Conservation (phyloP, 1,284 basidiomycete species). For the Coniferiporia sulphurascens region DNA sequence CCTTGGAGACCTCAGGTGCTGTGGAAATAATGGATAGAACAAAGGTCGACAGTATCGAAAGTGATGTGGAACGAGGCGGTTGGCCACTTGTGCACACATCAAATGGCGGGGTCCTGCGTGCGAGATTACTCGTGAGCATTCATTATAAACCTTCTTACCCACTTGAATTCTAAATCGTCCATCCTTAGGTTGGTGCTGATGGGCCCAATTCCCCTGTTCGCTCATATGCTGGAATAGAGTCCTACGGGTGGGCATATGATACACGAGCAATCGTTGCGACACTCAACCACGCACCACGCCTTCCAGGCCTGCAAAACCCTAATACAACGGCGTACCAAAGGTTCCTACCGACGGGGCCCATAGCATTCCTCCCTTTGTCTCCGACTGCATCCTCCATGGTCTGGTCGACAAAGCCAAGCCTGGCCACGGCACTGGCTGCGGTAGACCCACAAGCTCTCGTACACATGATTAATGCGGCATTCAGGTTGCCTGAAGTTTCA, state of each 20-base stretch:
- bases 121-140: conserved; percentile 65
- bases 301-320: conserved; percentile 47
- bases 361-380: conserved; percentile 89
- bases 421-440: conserved; percentile 72
- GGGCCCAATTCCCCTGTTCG: conserved; percentile 94
- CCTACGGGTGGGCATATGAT: conserved; percentile 91
- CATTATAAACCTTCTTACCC: neutral
- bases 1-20: conserved; percentile 39
- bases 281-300: conserved; percentile 61
- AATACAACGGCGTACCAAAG: conserved; percentile 90
- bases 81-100: conserved; percentile 78
- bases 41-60: conserved; percentile 60
- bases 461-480: conserved; percentile 86
- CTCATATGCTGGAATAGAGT: conserved; percentile 79
- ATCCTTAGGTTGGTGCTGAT: conserved; percentile 83
- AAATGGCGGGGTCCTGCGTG: conserved; percentile 54
- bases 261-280: conserved; percentile 92
- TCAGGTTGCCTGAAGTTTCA: conserved; percentile 78
- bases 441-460: conserved; percentile 64
- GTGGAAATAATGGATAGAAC: conserved; percentile 61
- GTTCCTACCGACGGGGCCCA: conserved; percentile 93
- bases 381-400: conserved; percentile 82
- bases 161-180: conserved; percentile 11
- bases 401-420: conserved; percentile 85
- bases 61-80: conserved; percentile 35